Evolutionary conservation across 2,329 filamentous ascomycete genomes (phyloP).

Genomic region (Monilinia fructicola): DNA sequence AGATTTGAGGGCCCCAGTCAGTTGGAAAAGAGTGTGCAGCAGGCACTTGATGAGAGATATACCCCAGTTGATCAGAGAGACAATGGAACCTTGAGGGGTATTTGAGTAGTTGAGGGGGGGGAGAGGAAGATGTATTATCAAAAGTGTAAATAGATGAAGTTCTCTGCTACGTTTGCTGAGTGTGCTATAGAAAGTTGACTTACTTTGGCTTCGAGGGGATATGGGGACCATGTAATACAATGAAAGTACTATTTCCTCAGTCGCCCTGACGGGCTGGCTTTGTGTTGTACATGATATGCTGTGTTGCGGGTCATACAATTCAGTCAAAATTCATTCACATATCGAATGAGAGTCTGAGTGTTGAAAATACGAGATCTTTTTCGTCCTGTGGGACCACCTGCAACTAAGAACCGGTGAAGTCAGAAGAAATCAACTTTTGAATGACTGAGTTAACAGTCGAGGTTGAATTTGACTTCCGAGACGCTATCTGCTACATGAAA

Average conservation of each 20-base stretch:
- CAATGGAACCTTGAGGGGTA: conserved; percentile 42
- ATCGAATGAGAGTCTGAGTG: not conserved
- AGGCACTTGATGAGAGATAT: conserved; percentile 57
- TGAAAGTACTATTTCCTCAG: conserved; percentile 15
- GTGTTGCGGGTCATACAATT: not conserved
- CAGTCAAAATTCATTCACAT: not conserved
- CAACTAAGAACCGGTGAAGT: not conserved
- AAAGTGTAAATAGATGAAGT: conserved; percentile 24
- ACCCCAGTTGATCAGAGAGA: conserved; percentile 45
- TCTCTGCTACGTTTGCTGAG: conserved; percentile 23
- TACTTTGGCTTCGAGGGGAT: not conserved
- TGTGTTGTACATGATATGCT: conserved; percentile 4
- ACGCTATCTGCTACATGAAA: not conserved
- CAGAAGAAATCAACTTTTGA: not conserved
- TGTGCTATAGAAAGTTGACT: conserved; percentile 25
- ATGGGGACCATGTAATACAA: conserved; percentile 9
- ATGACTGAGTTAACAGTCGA: not conserved
- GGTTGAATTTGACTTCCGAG: not conserved
- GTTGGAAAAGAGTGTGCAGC: conserved; percentile 51
- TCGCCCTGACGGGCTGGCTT: conserved; percentile 18
- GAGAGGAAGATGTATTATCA: conserved; percentile 11
- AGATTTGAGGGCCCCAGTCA: conserved; percentile 49
- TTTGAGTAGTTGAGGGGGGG: conserved; percentile 31
- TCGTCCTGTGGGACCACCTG: not conserved
- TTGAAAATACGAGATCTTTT: not conserved